Evolutionary conservation across 441 rosid species (phyloP), one percentile per base, ranked within the genome.

Genomic region (Codiaeum variegatum): DNA sequence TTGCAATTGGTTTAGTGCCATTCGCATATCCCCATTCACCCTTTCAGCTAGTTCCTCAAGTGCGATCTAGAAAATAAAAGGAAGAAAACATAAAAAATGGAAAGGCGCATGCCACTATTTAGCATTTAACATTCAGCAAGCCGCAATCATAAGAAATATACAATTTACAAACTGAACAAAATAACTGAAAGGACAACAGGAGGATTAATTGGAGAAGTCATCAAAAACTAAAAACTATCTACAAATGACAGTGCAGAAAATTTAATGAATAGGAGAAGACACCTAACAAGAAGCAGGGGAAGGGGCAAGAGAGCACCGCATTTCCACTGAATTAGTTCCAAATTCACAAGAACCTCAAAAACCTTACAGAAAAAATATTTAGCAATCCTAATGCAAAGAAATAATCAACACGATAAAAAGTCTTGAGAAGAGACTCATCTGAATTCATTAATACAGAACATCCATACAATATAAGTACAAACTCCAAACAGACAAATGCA

Each of bases 41-140:
- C 95, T 88, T 73, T 93, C 98, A 36, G 99, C 97, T 67, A 95
- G 95, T 84, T 90, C 96, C 84, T 95, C 97, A 11, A 95, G 85
- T 71, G 98, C 97, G 72, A 88, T 86, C 99, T 92, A 78, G 67
- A 32, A 72, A 52, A 36, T 21, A 54, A 54, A 46, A 32, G 5
- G 23, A 28, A 65, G 49, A 38, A 58, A n/a, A 16, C 61, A 49
- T 2, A 7, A 61, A 59, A 42, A 2, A 13, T 31, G 9, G n/a
- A 31, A 18, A 13, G n/a, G 18, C 4, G 11, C 34, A 62, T 21
- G 18, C 40, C 0, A 44, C 66, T 31, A 4, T 55, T 58, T 29
- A 31, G 28, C 24, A 40, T 36, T 62, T 71, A 67, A 58, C 18
- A 52, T 58, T 61, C 67, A 71, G 29, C 23, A 60, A 81, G 65